A percentile compares a stretch with the other conserved stretches of the same genome.
Conservation (phyloP, 257 asterid genomes). For the Nicotiana noctiflora region DNA sequence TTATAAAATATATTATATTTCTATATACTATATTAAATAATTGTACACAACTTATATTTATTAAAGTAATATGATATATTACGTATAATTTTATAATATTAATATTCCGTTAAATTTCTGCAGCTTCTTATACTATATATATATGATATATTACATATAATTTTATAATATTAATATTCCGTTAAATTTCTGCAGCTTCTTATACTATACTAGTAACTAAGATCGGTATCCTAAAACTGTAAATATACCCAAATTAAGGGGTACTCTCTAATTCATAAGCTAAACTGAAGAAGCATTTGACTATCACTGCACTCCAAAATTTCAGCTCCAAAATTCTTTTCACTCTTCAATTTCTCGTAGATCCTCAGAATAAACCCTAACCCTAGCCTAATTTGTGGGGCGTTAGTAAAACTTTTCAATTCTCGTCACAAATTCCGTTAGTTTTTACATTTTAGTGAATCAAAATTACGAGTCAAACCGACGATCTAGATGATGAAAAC, state of each 20-base stretch:
- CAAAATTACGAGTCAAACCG: neutral
- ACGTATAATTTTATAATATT: too few relatives aligned
- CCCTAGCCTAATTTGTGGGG: neutral
- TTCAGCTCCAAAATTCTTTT: neutral
- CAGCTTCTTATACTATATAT: too few relatives aligned
- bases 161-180: too few relatives aligned
- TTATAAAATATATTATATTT: too few relatives aligned
- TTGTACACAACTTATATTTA: too few relatives aligned
- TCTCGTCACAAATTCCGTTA: neutral
- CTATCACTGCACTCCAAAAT: neutral
- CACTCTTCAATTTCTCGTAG: neutral
- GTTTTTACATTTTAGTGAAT: neutral
- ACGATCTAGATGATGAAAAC: slow-evolving; percentile 64
- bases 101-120: too few relatives aligned
- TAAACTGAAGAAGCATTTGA: slow-evolving; percentile 2
- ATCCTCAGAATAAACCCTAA: neutral
- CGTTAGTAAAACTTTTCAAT: neutral
- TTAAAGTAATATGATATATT: too few relatives aligned
- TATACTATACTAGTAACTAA: neutral
- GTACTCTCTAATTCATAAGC: neutral
- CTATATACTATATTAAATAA: too few relatives aligned
- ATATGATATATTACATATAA: too few relatives aligned
- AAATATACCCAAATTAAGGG: neutral
- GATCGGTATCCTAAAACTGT: neutral
- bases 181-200: too few relatives aligned